Evolutionary conservation across 2,329 filamentous ascomycete genomes (phyloP), one percentile per base, ranked within the genome.

Genomic region (Pseudogymnoascus destructans): DNA sequence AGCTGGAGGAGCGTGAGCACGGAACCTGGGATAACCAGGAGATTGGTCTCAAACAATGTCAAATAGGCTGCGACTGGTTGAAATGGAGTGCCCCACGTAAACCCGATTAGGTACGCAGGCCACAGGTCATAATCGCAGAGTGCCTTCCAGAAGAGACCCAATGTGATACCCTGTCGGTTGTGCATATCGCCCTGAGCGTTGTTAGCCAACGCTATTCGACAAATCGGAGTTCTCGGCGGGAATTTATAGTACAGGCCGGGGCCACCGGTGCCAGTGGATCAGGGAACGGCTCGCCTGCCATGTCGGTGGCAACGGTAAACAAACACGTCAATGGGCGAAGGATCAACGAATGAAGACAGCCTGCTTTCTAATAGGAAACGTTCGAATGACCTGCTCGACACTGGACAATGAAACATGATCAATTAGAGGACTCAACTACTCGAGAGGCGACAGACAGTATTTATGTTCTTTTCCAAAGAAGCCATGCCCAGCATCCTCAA

Each of bases 151-250:
- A 83, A 73, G 11, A 73, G 68, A 49, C 66, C 71, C 8, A 70
- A 73, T 0, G 77, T 78, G 33, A 84, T 75, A 0, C 76, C 75
- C 65, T 82, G 71, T 4, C 80, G 75, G 63, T 82, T 83, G 67
- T 82, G 79, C 78, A 84, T 82, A 55, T 76, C 75, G 25, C 73
- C 75, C 46, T 76, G 61, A 35, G 73, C 70, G 62, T 80, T 77
- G n/a, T 74, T 78, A 3, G 80, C 59, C 60, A 74, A 76, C 0
- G 75, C 79, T 64, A 75, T 75, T 60, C 74, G 68, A 13, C 79
- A 66, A 60, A 80, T 71, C 73, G 61, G 77, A 68, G 8, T 71
- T 74, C 11, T 76, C 70, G 0, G 76, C 75, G 42, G 11, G 4
- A 17, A 30, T 52, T 49, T 3, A 70, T 35, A 71, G 13, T 27